A percentile compares a stretch with the other conserved stretches of the same genome.
These are phyloP conservation scores for Aspergillus tanneri DNA, from an alignment of 2,329 filamentous ascomycete genomes.

Conservation along the genomic window DNA sequence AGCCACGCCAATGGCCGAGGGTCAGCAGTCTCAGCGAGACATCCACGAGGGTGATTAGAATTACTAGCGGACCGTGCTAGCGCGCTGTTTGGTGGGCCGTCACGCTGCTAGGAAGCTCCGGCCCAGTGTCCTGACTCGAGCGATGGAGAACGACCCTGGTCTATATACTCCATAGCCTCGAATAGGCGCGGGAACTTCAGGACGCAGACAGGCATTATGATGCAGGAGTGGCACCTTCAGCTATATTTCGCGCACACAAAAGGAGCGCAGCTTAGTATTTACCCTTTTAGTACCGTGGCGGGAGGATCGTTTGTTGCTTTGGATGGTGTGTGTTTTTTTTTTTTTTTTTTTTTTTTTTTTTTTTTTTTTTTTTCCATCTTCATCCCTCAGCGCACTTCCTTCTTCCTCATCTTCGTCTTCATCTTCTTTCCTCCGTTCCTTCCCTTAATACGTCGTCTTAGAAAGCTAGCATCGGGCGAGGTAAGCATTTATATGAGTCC, in stretches of 20 bases:
- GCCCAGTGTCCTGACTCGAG: constrained; percentile 19
- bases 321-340: too few species aligned
- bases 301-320: too few species aligned
- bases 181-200: constrained; percentile 9
- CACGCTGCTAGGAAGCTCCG: constrained; percentile 15
- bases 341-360: too few species aligned
- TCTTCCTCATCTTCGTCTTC: too few species aligned
- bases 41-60: constrained; percentile 24
- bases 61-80: constrained; percentile 23
- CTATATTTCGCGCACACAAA: constrained; percentile 1
- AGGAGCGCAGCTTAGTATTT: neutral
- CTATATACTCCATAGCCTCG: constrained; percentile 4
- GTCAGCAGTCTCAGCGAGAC: constrained; percentile 22
- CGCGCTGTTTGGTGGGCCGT: constrained; percentile 20
- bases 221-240: neutral
- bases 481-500: too few species aligned
- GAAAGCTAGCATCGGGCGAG: too few species aligned
- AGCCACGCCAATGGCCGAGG: constrained; percentile 20
- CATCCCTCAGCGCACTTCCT: too few species aligned
- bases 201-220: constrained; percentile 5
- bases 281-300: too few species aligned
- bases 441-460: too few species aligned
- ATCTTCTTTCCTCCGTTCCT: too few species aligned
- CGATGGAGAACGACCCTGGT: constrained; percentile 12
- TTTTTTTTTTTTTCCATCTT: too few species aligned